Conservation (phyloP, 2,329 filamentous ascomycete genomes). For the Dendrostoma leiphaemia region DNA sequence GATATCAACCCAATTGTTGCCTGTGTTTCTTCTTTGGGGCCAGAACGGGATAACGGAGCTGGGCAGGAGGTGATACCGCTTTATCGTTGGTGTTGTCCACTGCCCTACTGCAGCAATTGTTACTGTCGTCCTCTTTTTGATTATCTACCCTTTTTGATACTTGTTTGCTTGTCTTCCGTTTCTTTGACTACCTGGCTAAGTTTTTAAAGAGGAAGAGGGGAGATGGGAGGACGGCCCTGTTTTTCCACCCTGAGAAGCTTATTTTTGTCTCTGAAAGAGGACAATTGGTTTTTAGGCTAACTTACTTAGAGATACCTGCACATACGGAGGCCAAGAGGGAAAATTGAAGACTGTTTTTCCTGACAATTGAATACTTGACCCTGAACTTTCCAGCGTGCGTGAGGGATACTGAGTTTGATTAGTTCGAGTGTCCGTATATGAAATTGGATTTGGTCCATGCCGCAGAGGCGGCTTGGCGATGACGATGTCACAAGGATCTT, state of each 20-base stretch:
- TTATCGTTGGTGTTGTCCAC: background rate
- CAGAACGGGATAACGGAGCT: background rate
- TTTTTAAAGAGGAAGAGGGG: slow-evolving; percentile 3
- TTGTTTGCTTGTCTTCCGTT: slow-evolving; percentile 2
- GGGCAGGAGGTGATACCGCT: background rate
- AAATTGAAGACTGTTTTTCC: slow-evolving; percentile 10
- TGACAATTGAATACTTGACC: background rate
- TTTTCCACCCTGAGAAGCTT: background rate
- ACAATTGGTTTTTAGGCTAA: slow-evolving; percentile 9
- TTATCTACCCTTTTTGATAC: background rate
- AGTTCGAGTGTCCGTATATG: too few species aligned
- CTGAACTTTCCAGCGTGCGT: too few species aligned
- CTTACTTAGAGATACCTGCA: slow-evolving; percentile 17
- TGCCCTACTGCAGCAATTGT: background rate
- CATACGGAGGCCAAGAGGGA: slow-evolving; percentile 10
- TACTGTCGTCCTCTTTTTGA: too few species aligned
- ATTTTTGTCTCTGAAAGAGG: background rate
- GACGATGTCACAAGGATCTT: too few species aligned
- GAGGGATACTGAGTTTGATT: background rate
- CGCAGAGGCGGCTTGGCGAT: too few species aligned
- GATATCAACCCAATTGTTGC: slow-evolving; percentile 1
- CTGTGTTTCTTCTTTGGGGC: background rate
- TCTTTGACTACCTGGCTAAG: slow-evolving; percentile 7
- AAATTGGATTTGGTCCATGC: too few species aligned
- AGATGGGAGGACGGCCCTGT: background rate